These are phyloP conservation scores for Neopestalotiopsis rosae DNA, from an alignment of 2,329 filamentous ascomycete species.

Conservation along the genomic window DNA sequence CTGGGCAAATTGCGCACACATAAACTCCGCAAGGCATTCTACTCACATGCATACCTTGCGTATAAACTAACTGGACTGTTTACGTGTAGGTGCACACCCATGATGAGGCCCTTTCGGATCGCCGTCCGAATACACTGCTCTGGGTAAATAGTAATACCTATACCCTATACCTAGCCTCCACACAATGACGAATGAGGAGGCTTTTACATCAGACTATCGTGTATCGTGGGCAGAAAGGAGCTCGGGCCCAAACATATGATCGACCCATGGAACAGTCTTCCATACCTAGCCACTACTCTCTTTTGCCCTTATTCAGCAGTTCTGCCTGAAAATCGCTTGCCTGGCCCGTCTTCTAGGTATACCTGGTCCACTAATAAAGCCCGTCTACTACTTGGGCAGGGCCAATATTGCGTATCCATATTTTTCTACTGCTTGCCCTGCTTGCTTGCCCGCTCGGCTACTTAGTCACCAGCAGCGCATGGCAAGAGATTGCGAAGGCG, in stretches of 20 bases:
- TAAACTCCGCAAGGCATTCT: not conserved
- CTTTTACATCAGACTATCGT: not conserved
- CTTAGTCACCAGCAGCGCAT: not conserved
- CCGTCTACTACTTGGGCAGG: not conserved
- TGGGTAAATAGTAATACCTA: no score
- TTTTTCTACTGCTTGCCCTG: not conserved
- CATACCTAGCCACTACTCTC: not conserved
- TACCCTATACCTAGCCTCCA: no score
- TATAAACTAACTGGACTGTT: not conserved
- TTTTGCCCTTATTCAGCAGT: not conserved
- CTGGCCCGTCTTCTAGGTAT: not conserved
- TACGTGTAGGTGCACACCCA: not conserved
- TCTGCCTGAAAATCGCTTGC: not conserved
- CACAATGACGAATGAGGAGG: not conserved
- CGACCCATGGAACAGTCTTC: not conserved
- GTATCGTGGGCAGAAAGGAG: not conserved
- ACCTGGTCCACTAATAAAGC: not conserved
- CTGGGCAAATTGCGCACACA: constrained; percentile 9
- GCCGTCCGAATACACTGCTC: not conserved
- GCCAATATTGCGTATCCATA: not conserved
- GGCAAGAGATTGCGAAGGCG: not conserved
- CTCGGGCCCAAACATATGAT: not conserved
- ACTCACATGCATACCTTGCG: not conserved
- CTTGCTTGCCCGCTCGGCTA: not conserved
- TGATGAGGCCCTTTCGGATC: constrained; percentile 1